Conservation (phyloP, 2,329 filamentous ascomycete genomes). For the Aureobasidium sp. region DNA sequence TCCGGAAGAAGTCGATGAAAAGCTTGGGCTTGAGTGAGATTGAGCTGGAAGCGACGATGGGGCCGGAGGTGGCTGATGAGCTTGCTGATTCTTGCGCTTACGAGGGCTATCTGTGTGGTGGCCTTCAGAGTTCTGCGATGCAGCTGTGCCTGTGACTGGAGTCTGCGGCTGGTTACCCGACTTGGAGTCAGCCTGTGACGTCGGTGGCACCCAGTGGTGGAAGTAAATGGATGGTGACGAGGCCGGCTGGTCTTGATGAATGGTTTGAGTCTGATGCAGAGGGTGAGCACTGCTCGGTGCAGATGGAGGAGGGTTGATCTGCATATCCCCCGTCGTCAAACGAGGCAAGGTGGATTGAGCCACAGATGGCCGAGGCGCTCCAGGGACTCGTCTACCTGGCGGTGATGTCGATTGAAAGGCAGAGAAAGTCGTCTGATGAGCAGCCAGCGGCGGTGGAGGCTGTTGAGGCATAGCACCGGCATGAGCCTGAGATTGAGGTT, state of each 20-base stretch:
- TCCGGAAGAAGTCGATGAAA: conserved; percentile 47
- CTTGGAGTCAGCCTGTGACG: conserved; percentile 50
- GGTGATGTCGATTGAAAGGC: conserved; percentile 27
- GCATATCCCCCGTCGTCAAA: conserved; percentile 47
- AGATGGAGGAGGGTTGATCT: conserved; percentile 41
- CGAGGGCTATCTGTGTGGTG: conserved; percentile 70
- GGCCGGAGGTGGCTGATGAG: conserved; percentile 44
- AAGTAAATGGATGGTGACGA: conserved; percentile 77
- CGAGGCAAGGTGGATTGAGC: conserved; percentile 43
- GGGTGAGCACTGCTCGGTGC: conserved; percentile 34
- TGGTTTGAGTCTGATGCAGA: conserved; percentile 41
- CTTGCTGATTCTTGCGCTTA: conserved; percentile 68
- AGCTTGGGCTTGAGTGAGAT: conserved; percentile 41
- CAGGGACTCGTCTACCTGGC: conserved; percentile 20
- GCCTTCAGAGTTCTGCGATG: conserved; percentile 42
- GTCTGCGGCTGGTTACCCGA: conserved; percentile 58
- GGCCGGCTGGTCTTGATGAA: conserved; percentile 55
- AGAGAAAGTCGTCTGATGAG: conserved; percentile 35
- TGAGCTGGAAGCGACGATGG: conserved; percentile 34
- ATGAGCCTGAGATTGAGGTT: conserved; percentile 18
- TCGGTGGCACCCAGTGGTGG: conserved; percentile 85
- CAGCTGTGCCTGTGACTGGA: conserved; percentile 60
- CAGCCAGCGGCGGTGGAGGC: conserved; percentile 23
- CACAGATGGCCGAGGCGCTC: conserved; percentile 34
- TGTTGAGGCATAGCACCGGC: conserved; percentile 20